Evolutionary conservation across 768 basidiomycete species (phyloP).

Genomic region (Leccinum disarticulatum): DNA sequence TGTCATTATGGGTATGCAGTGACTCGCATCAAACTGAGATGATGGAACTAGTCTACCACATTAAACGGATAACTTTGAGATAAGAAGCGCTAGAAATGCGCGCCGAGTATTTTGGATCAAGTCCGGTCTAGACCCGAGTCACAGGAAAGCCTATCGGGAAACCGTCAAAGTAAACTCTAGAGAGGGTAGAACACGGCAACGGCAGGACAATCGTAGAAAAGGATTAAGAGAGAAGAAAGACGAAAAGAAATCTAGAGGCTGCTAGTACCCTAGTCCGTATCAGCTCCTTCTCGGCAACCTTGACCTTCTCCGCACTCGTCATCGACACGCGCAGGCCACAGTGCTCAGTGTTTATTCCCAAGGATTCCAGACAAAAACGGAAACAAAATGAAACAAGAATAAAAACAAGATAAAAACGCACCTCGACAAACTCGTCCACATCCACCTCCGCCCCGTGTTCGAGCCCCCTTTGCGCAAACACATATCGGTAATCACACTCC

Average conservation of each 20-base stretch:
- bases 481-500: conserved; percentile 67
- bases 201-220: not conserved
- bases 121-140: not conserved
- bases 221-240: not conserved
- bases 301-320: conserved; percentile 36
- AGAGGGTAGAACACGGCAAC: not conserved
- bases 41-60: not conserved
- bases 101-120: not conserved
- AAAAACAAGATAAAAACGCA: conserved; percentile 34
- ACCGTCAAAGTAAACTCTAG: not conserved
- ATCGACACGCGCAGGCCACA: conserved; percentile 37
- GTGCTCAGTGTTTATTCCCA: not conserved
- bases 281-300: conserved; percentile 36
- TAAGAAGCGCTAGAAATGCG: no score
- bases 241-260: conserved; percentile 1
- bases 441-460: conserved; percentile 53
- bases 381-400: not conserved
- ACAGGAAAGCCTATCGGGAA: not conserved
- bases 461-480: conserved; percentile 76
- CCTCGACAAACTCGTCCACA: conserved; percentile 89
- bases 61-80: no score
- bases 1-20: no score
- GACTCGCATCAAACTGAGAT: not conserved
- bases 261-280: conserved; percentile 35
- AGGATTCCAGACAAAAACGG: no score